Conservation (phyloP, 352 stramenopile species). For the Halophytophthora batemanensis region DNA sequence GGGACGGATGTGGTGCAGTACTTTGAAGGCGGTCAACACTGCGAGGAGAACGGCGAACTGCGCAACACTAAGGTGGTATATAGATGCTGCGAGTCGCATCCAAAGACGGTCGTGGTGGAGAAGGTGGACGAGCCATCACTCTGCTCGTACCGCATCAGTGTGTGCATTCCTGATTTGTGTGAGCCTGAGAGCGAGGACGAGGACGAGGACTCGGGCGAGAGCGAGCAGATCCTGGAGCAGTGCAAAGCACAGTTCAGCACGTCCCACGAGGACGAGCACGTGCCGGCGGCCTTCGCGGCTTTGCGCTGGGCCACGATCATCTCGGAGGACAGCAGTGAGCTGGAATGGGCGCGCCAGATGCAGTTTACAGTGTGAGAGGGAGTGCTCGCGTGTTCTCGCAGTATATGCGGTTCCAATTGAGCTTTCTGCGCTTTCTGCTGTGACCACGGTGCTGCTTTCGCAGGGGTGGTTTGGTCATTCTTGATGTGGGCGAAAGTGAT, state of each 20-base stretch:
- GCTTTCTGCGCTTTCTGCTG: slow-evolving; percentile 11
- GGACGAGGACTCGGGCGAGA: slow-evolving; percentile 25
- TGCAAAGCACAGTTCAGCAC: slow-evolving; percentile 55
- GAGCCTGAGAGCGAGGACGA: slow-evolving; percentile 22
- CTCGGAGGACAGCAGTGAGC: slow-evolving; percentile 80
- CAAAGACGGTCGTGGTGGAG: slow-evolving; percentile 48
- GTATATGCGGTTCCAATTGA: slow-evolving; percentile 6
- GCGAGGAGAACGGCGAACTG: slow-evolving; percentile 77
- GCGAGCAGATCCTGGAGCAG: slow-evolving; percentile 35
- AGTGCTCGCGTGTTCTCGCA: slow-evolving; percentile 6
- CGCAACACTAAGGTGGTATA: slow-evolving; percentile 75
- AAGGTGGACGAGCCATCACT: slow-evolving; percentile 81
- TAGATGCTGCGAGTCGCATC: slow-evolving; percentile 70
- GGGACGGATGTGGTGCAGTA: slow-evolving; percentile 62
- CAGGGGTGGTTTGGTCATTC: too few relatives aligned
- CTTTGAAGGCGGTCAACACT: slow-evolving; percentile 74
- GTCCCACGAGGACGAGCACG: slow-evolving; percentile 16
- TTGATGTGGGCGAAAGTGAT: not conserved
- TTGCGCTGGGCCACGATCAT: slow-evolving; percentile 79
- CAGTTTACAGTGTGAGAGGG: slow-evolving; percentile 39
- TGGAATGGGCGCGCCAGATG: slow-evolving; percentile 76
- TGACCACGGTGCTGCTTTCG: too few relatives aligned
- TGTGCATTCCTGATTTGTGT: slow-evolving; percentile 80
- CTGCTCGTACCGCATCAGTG: slow-evolving; percentile 75
- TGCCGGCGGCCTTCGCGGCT: slow-evolving; percentile 56